A percentile compares a stretch with the other conserved stretches of the same genome.
Evolutionary conservation across 164 flowering plant genomes (phyloP).

Genomic region (Litsea cubeba): DNA sequence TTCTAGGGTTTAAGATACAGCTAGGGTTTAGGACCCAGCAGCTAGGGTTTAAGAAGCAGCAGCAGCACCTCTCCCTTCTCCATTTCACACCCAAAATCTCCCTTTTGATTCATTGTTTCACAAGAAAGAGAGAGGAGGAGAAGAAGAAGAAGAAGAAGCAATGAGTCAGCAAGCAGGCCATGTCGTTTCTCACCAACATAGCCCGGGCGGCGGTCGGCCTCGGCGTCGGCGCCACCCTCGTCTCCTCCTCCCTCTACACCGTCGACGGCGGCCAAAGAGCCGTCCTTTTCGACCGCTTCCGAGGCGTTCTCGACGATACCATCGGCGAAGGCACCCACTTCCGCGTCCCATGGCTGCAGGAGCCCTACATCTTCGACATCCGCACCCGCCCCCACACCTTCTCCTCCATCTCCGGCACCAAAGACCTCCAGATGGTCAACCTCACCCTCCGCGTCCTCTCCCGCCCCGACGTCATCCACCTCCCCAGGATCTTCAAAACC

Average conservation of each 20-base stretch:
- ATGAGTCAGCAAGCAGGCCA: constrained; percentile 55
- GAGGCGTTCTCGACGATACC: constrained; percentile 68
- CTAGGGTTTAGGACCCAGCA: too few species aligned
- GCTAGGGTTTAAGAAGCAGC: too few species aligned
- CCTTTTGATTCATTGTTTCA: too few species aligned
- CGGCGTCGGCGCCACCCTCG: constrained; percentile 44
- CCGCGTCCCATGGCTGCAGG: constrained; percentile 73
- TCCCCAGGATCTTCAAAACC: constrained; percentile 62
- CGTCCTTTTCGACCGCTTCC: constrained; percentile 63
- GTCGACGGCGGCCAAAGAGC: constrained; percentile 65
- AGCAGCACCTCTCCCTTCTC: too few species aligned
- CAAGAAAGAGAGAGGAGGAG: not conserved
- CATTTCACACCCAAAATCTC: too few species aligned
- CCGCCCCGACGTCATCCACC: constrained; percentile 52
- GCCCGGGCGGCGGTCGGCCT: constrained; percentile 65
- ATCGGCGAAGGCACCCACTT: constrained; percentile 85
- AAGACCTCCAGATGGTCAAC: constrained; percentile 88
- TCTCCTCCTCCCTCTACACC: constrained; percentile 63
- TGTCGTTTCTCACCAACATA: constrained; percentile 49
- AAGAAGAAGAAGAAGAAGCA: not conserved
- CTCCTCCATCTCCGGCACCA: constrained; percentile 80
- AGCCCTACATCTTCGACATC: constrained; percentile 77
- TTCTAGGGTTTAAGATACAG: too few species aligned
- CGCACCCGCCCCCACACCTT: constrained; percentile 80
- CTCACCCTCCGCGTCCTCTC: constrained; percentile 77